These are phyloP conservation scores for Botrytis hyacinthi DNA, from an alignment of 2,329 filamentous ascomycete genomes.

Conservation along the genomic window DNA sequence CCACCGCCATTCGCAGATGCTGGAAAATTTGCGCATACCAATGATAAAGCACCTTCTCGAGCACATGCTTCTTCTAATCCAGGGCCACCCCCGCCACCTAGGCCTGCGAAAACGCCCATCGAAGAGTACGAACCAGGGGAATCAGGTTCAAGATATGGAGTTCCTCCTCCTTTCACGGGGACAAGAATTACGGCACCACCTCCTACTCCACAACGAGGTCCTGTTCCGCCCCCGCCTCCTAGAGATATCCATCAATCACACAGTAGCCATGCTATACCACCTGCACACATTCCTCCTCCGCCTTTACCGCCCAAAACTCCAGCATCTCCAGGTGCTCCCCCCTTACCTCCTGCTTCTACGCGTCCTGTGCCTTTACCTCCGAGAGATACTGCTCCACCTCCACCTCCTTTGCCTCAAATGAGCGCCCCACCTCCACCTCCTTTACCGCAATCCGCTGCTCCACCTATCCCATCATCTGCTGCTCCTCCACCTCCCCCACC, in stretches of 20 bases:
- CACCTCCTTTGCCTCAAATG: constrained; percentile 40
- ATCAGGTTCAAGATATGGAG: constrained; percentile 59
- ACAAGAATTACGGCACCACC: constrained; percentile 65
- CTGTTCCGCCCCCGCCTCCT: constrained; percentile 69
- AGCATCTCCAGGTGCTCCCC: constrained; percentile 46
- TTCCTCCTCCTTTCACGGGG: constrained; percentile 76
- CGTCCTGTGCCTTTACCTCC: constrained; percentile 44
- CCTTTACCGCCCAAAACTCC: constrained; percentile 47
- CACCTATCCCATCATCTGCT: constrained; percentile 40
- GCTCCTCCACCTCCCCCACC: constrained; percentile 42
- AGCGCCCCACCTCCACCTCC: constrained; percentile 43
- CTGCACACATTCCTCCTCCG: constrained; percentile 38
- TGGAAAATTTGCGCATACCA: constrained; percentile 72
- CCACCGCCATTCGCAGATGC: constrained; percentile 88
- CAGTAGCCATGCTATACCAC: constrained; percentile 42
- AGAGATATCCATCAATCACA: constrained; percentile 49
- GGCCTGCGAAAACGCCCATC: constrained; percentile 68
- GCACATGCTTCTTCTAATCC: constrained; percentile 51
- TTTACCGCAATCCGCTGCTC: constrained; percentile 38
- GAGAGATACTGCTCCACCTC: constrained; percentile 36
- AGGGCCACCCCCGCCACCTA: constrained; percentile 65
- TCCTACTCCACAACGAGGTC: constrained; percentile 69
- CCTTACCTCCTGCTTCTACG: constrained; percentile 50
- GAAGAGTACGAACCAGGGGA: constrained; percentile 58
- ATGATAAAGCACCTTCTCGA: constrained; percentile 46